Base-by-base conservation (phyloP, 2,329 filamentous ascomycete species). In the Trichoderma koningii region DNA sequence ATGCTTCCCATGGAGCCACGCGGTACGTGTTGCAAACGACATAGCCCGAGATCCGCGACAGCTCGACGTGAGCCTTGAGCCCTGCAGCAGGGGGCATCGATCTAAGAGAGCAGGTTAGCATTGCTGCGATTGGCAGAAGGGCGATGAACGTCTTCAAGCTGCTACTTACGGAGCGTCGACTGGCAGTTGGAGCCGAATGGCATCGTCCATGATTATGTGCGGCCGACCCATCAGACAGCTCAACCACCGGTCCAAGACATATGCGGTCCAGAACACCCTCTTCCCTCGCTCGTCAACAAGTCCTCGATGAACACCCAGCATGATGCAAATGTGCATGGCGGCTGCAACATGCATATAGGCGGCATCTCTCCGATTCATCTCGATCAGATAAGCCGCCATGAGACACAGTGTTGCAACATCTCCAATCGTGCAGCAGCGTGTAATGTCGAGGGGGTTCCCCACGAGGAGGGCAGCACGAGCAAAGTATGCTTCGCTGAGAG, bases 241-340 rank as follows among this genome's bases (percentile, higher is more conserved):
- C 48, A 83, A 67, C 72, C 74, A 83, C 52, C 81, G 76, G 67
- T 84, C 81, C 15, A 84, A 70, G n/a, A 81, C 76, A 64, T 82
- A 84, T 2, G 83, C 74, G 0, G 81, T 84, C 82, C 82, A 84
- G 63, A 84, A 83, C 6, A 80, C 74, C 42, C 82, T 73, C 68
- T 80, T 82, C 1, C 76, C 77, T 23, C 71, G 70, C 68, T 83
- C 81, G 48, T 81, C 76, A 3, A 76, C 72, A 68, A 75, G 77
- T 3, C 79, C 80, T 15, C 77, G 73, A 67, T 83, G 79, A 1
- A 80, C 75, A n/a, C 82, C 82, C 41, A 81, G 78, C 73, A 80
- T 79, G 53, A 83, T 76, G 52, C 79, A 78, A 38, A 82, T 77
- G 48, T 80, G 78, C 74, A 82, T 81, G 30, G 81, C 81, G 15